Conservation (phyloP, 75 land plant species). For the Isoetes taiwanensis region DNA sequence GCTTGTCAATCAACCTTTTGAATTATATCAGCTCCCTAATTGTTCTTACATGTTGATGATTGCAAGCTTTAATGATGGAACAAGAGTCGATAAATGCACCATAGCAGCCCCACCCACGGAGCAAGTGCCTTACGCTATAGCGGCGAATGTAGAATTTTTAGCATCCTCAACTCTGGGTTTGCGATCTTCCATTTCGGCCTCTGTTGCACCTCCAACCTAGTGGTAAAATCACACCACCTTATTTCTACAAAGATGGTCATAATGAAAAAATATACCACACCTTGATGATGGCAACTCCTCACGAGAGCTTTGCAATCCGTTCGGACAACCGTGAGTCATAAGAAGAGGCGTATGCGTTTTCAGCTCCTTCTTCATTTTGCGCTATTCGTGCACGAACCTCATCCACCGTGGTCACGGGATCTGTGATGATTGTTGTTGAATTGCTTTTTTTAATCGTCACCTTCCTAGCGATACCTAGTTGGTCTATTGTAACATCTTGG, state of each 20-base stretch:
- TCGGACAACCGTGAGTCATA: neutral
- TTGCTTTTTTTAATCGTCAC: neutral
- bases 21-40: neutral
- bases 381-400: neutral
- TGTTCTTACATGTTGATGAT: neutral
- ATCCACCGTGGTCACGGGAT: neutral
- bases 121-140: slow-evolving; percentile 85
- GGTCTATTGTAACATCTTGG: neutral
- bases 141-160: slow-evolving; percentile 92
- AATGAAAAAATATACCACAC: neutral
- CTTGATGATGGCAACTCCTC: slow-evolving; percentile 4
- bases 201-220: slow-evolving; percentile 75
- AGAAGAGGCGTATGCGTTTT: neutral
- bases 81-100: slow-evolving; percentile 1
- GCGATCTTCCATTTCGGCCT: slow-evolving; percentile 80
- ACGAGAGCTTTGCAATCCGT: slow-evolving; percentile 2
- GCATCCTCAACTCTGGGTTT: slow-evolving; percentile 92
- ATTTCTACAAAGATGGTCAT: neutral
- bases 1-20: too few species aligned
- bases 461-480: slow-evolving; percentile 1
- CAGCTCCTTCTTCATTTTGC: slow-evolving; percentile 3
- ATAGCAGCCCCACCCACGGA: slow-evolving; percentile 73
- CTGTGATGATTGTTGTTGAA: neutral
- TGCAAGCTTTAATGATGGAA: neutral
- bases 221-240: neutral